phyloP scores from a whole-genome alignment of 192 early-diverging fungal species.

The Coemansia sp. region DNA sequence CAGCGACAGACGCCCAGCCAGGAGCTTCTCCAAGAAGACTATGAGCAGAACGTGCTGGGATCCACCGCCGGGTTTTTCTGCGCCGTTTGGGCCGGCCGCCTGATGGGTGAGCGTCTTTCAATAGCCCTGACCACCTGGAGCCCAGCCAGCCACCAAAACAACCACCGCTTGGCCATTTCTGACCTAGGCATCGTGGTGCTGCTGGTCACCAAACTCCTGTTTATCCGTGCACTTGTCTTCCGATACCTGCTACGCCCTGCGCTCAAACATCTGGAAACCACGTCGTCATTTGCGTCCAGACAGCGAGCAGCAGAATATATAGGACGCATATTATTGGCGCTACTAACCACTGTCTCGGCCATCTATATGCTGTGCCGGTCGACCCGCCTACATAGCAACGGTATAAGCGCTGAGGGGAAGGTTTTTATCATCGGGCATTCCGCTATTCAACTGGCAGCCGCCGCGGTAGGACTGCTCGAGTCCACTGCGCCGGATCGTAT shows the following conservation, averaged over 20 bases:
- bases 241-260: conserved; percentile 31
- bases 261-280: not conserved
- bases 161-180: conserved; percentile 20
- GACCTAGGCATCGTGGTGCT: conserved; percentile 23
- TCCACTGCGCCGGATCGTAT: not conserved
- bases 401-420: conserved; percentile 1
- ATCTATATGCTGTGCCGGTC: not conserved
- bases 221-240: conserved; percentile 19
- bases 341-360: not conserved
- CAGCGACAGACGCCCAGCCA: conserved; percentile 16
- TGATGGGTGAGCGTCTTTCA: conserved; percentile 33
- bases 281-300: not conserved
- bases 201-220: conserved; percentile 26
- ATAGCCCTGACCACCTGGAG: conserved; percentile 15
- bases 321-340: not conserved
- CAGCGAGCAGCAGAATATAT: conserved; percentile 3
- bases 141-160: conserved; percentile 8
- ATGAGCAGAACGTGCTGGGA: conserved; percentile 38
- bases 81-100: conserved; percentile 33
- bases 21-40: conserved; percentile 25
- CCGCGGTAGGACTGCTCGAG: conserved; percentile 12
- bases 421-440: conserved; percentile 14
- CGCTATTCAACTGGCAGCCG: conserved; percentile 9
- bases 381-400: not conserved
- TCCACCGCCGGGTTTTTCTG: conserved; percentile 40